A percentile compares a stretch with the other conserved stretches of the same genome.
Evolutionary conservation across 2,329 filamentous ascomycete genomes (phyloP).

Genomic region (Thielaviopsis euricoi): DNA sequence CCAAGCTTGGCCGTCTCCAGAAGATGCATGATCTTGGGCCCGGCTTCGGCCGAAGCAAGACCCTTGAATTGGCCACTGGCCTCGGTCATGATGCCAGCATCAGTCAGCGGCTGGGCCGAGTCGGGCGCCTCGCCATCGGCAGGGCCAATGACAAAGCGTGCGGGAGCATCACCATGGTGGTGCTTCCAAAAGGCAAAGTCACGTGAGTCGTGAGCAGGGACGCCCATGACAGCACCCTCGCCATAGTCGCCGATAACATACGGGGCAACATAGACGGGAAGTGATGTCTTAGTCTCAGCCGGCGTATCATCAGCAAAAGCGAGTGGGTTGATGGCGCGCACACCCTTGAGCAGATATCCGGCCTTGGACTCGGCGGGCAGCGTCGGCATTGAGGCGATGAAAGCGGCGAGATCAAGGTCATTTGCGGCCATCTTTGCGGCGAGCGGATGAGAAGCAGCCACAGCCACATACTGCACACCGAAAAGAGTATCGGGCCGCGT

Average conservation of each 20-base stretch:
- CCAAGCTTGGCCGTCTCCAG: conserved; percentile 41
- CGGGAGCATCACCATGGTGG: conserved; percentile 42
- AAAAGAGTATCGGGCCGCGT: conserved; percentile 77
- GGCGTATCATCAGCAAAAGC: conserved; percentile 34
- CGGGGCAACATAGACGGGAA: conserved; percentile 68
- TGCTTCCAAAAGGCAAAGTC: conserved; percentile 68
- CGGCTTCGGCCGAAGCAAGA: conserved; percentile 45
- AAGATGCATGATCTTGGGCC: conserved; percentile 39
- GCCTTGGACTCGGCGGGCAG: conserved; percentile 40
- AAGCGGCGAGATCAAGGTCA: conserved; percentile 47
- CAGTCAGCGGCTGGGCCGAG: conserved; percentile 35
- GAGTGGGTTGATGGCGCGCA: conserved; percentile 51
- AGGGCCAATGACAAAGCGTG: conserved; percentile 42
- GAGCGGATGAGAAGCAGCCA: conserved; percentile 57
- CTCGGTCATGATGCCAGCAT: conserved; percentile 50
- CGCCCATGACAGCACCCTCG: conserved; percentile 81
- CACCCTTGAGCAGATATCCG: conserved; percentile 48
- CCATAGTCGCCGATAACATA: conserved; percentile 79
- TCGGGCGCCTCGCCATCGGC: conserved; percentile 24
- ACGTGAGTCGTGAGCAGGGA: conserved; percentile 66
- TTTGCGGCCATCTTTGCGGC: conserved; percentile 42
- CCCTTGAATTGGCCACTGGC: conserved; percentile 49
- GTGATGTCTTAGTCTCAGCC: conserved; percentile 32
- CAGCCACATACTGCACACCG: conserved; percentile 69
- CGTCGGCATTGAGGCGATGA: conserved; percentile 46